Conservation (phyloP, 2,329 filamentous ascomycete species). For the Pezicula rhizophila region DNA sequence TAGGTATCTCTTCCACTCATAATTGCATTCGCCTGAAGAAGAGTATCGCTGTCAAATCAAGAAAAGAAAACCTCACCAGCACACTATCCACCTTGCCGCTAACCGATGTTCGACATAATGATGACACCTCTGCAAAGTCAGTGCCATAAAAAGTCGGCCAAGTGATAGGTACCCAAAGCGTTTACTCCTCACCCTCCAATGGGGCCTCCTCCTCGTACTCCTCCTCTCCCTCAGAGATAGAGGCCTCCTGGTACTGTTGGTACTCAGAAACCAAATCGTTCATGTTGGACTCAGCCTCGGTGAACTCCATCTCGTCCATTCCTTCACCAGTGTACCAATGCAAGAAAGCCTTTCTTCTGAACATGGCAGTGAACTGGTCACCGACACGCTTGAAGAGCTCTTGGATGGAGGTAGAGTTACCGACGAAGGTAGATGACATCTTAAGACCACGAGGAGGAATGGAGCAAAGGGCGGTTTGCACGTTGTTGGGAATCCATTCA, state of each 20-base stretch:
- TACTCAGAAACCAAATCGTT: constrained; percentile 99
- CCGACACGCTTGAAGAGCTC: constrained; percentile 99
- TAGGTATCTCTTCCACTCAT: constrained; percentile 18
- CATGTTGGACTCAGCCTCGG: constrained; percentile 99
- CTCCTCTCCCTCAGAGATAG: constrained; percentile 94
- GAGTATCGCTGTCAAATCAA: constrained; percentile 21
- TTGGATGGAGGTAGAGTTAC: constrained; percentile 99
- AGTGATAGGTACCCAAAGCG: constrained; percentile 13
- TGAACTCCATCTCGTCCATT: constrained; percentile 99
- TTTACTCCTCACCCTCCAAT: constrained; percentile 58
- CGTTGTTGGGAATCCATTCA: constrained; percentile 99
- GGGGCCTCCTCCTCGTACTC: constrained; percentile 78
- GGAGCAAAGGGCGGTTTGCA: constrained; percentile 98
- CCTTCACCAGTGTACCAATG: constrained; percentile 99
- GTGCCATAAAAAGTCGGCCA: constrained; percentile 11
- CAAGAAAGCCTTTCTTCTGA: constrained; percentile 99
- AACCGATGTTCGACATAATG: constrained; percentile 17
- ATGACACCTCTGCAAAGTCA: constrained; percentile 8
- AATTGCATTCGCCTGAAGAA: constrained; percentile 11
- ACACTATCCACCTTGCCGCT: constrained; percentile 19
- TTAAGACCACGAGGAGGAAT: constrained; percentile 95
- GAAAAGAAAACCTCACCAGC: constrained; percentile 18
- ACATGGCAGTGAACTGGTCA: constrained; percentile 99
- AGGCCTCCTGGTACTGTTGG: constrained; percentile 99
- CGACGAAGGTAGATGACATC: constrained; percentile 99